Base-by-base conservation (phyloP, 805 yeast genomes). In the Candida awuae region DNA sequence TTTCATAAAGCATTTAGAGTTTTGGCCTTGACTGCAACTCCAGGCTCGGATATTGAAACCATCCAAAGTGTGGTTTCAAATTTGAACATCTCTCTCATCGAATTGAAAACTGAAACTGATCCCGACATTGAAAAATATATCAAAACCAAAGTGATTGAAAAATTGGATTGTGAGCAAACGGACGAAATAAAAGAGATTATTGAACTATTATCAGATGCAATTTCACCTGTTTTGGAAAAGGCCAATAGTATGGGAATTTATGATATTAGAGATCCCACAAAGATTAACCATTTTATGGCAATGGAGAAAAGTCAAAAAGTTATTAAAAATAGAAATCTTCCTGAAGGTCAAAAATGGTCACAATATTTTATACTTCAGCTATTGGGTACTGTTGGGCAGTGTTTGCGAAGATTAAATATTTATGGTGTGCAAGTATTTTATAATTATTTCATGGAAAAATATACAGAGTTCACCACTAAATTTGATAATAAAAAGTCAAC, bases 11-110 rank as follows among this genome's bases (percentile, higher is more conserved):
- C 84, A 2, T 81, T 77, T 48, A 66, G 98, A 32, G 66, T 88
- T 0, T 58, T 92, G 37, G 97, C 95, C 0, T 65, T 92, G 45
- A 87, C 97, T 0, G 99, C 99, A 1, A 92, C 99, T 0, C 99
- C 99, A 0, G 92, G 96, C 0, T 68, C 94, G 1, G 81, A 81
- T 43, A 71, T 85, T 1, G 94, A 84, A 42, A 84, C 90, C 2
- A 94, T 94, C 0, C 97, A 94, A 57, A 80, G 76, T 34, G 81
- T 92, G 20, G 77, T 92, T 1, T 71, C 74, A 40, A 85, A 84
- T 50, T 62, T 92, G 43, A 60, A 61, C 20, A 83, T 92, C 1
- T 80, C 96, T 0, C 70, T 70, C 39, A 77, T 87, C 31, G 97
- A 90, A 55, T 75, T 88, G 16, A 66, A 97, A 43, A 83, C 96